These are phyloP conservation scores for Rickenella mellea DNA, from an alignment of 768 basidiomycete genomes.

Conservation along the genomic window DNA sequence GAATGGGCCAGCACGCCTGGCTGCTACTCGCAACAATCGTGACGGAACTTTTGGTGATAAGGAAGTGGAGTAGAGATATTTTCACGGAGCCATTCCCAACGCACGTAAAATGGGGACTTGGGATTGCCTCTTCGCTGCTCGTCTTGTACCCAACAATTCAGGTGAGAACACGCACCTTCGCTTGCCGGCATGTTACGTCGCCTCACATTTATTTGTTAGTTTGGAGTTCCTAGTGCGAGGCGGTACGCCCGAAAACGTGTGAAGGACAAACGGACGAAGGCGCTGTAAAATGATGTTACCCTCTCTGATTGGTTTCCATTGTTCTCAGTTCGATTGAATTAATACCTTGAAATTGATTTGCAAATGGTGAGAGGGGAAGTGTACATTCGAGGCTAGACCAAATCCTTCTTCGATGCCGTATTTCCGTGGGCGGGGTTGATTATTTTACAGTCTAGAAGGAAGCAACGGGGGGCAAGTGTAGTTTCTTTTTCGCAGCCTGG, in stretches of 20 bases:
- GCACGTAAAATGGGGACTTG: constrained; percentile 58
- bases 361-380: too few relatives aligned
- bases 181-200: constrained; percentile 9
- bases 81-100: constrained; percentile 56
- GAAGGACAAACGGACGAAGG: constrained; percentile 23
- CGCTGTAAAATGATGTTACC: constrained; percentile 17
- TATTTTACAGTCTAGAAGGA: too few relatives aligned
- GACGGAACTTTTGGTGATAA: constrained; percentile 72
- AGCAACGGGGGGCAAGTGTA: too few relatives aligned
- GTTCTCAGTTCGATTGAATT: too few relatives aligned
- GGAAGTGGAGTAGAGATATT: constrained; percentile 73
- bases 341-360: too few relatives aligned
- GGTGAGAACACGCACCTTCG: constrained; percentile 31
- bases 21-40: constrained; percentile 75
- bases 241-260: constrained; percentile 34
- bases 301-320: too few relatives aligned
- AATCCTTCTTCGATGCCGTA: too few relatives aligned
- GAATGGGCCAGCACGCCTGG: constrained; percentile 90
- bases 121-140: constrained; percentile 45
- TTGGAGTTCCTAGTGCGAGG: constrained; percentile 52
- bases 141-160: constrained; percentile 59
- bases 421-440: too few relatives aligned
- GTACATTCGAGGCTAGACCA: too few relatives aligned
- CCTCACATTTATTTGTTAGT: constrained; percentile 29
- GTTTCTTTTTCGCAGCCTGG: too few relatives aligned